Percentiles rank a stretch among this genome's conserved stretches.
Conservation (phyloP, 148 eudicot genomes). For the Nyssa sinensis region DNA sequence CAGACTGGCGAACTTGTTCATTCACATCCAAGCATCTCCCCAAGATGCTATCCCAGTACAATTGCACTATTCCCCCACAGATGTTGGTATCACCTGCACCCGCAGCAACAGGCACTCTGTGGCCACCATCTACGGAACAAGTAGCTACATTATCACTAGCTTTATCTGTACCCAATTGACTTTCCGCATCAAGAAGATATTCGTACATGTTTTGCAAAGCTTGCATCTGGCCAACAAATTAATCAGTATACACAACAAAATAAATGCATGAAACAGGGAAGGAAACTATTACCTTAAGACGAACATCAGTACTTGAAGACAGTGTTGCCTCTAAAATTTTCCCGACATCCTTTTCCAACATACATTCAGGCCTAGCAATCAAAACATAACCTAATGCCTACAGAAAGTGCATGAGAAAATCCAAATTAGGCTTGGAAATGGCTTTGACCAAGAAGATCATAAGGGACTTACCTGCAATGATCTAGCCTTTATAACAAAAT, state of each 20-base stretch:
- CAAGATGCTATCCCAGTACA: slow-evolving; percentile 79
- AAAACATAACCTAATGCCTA: slow-evolving; percentile 92
- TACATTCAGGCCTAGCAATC: slow-evolving; percentile 89
- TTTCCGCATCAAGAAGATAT: slow-evolving; percentile 93
- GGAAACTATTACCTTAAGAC: slow-evolving; percentile 68
- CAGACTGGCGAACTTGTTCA: slow-evolving; percentile 83
- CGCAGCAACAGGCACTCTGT: slow-evolving; percentile 89
- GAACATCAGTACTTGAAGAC: slow-evolving; percentile 65
- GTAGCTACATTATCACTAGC: slow-evolving; percentile 35
- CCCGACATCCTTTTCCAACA: slow-evolving; percentile 82
- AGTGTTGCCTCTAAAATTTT: slow-evolving; percentile 70
- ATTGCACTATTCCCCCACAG: slow-evolving; percentile 89
- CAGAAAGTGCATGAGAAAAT: slow-evolving; percentile 24
- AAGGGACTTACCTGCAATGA: slow-evolving; percentile 71
- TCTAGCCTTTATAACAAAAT: slow-evolving; percentile 77
- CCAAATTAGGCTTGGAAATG: neutral
- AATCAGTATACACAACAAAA: slow-evolving; percentile 18
- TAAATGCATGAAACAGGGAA: slow-evolving; percentile 5
- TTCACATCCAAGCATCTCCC: slow-evolving; percentile 82
- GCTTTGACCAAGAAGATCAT: neutral
- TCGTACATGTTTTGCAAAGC: slow-evolving; percentile 84
- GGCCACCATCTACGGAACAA: slow-evolving; percentile 44
- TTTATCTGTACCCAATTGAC: slow-evolving; percentile 62
- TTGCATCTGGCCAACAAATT: slow-evolving; percentile 63
- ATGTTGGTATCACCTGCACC: slow-evolving; percentile 99